phyloP scores from a whole-genome alignment of 2,329 filamentous ascomycete genomes.

The Graphilbum fragrans region DNA sequence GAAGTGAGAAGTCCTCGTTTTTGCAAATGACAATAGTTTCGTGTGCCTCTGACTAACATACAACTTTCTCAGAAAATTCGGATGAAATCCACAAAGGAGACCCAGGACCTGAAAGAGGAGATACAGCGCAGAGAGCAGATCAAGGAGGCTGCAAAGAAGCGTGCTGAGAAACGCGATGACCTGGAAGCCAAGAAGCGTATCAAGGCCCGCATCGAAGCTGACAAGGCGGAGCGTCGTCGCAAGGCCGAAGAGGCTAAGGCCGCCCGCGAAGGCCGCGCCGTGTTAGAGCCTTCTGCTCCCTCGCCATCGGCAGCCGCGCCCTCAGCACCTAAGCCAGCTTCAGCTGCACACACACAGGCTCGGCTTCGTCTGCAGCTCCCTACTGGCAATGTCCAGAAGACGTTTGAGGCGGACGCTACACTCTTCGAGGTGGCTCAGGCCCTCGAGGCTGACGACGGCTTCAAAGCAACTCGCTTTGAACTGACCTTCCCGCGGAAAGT shows the following conservation, averaged over 20 bases:
- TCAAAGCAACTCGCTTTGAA: conserved; percentile 62
- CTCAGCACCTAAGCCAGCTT: conserved; percentile 46
- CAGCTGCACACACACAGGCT: conserved; percentile 54
- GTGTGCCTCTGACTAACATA: background rate
- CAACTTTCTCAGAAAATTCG: conserved; percentile 47
- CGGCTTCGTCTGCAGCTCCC: conserved; percentile 68
- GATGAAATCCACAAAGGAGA: conserved; percentile 79
- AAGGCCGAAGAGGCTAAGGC: conserved; percentile 83
- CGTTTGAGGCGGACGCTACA: conserved; percentile 77
- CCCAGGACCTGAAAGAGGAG: conserved; percentile 82
- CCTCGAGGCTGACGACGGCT: conserved; percentile 58
- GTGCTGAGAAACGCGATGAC: conserved; percentile 77
- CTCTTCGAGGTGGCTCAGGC: conserved; percentile 82
- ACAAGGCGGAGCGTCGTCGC: conserved; percentile 77
- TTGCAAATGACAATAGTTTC: background rate
- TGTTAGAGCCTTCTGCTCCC: conserved; percentile 19
- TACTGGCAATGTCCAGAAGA: conserved; percentile 66
- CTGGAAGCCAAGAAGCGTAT: conserved; percentile 78
- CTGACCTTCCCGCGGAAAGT: conserved; percentile 81
- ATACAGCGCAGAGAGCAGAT: conserved; percentile 78
- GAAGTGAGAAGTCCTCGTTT: conserved; percentile 49
- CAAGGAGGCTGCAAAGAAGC: conserved; percentile 80
- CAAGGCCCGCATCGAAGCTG: conserved; percentile 85
- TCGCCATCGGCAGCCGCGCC: conserved; percentile 28
- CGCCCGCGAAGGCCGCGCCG: conserved; percentile 60